phyloP scores from a whole-genome alignment of 2,329 filamentous ascomycete species.

The Trichoderma sp. region DNA sequence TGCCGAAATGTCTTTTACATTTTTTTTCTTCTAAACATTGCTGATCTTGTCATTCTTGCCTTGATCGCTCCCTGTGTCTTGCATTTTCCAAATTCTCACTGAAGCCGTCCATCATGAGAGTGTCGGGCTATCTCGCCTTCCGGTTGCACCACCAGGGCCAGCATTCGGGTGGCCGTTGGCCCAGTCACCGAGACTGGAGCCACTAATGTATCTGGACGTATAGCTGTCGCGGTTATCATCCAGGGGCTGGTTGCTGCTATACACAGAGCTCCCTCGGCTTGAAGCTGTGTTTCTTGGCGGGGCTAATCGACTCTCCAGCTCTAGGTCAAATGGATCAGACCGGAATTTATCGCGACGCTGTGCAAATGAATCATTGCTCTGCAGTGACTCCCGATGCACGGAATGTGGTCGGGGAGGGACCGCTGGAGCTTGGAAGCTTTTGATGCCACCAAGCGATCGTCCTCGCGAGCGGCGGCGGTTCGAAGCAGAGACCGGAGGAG shows the following conservation, averaged over 20 bases:
- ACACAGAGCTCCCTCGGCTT: slow-evolving; percentile 41
- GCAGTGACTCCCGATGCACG: slow-evolving; percentile 43
- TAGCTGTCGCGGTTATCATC: slow-evolving; percentile 31
- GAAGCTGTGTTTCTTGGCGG: slow-evolving; percentile 23
- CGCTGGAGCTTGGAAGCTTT: slow-evolving; percentile 35
- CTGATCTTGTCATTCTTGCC: neutral
- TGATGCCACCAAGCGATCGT: slow-evolving; percentile 42
- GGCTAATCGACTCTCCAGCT: slow-evolving; percentile 40
- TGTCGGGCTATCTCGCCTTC: slow-evolving; percentile 36
- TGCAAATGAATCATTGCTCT: slow-evolving; percentile 47
- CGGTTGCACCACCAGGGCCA: slow-evolving; percentile 35
- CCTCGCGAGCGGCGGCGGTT: slow-evolving; percentile 51
- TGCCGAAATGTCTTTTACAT: neutral
- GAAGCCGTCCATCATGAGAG: slow-evolving; percentile 6
- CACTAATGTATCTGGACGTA: slow-evolving; percentile 53
- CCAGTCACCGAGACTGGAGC: slow-evolving; percentile 48
- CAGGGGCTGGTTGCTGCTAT: slow-evolving; percentile 45
- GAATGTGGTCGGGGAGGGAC: slow-evolving; percentile 39
- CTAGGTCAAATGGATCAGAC: slow-evolving; percentile 67
- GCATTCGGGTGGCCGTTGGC: slow-evolving; percentile 59
- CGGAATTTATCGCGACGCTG: slow-evolving; percentile 58
- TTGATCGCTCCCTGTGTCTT: too few relatives aligned
- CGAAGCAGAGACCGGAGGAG: slow-evolving; percentile 34
- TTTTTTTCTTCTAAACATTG: neutral
- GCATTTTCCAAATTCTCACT: neutral